Percentiles rank a stretch among this genome's conserved stretches.
Conservation (phyloP, 306 rosid genomes). For the Cotoneaster glaucophyllus region DNA sequence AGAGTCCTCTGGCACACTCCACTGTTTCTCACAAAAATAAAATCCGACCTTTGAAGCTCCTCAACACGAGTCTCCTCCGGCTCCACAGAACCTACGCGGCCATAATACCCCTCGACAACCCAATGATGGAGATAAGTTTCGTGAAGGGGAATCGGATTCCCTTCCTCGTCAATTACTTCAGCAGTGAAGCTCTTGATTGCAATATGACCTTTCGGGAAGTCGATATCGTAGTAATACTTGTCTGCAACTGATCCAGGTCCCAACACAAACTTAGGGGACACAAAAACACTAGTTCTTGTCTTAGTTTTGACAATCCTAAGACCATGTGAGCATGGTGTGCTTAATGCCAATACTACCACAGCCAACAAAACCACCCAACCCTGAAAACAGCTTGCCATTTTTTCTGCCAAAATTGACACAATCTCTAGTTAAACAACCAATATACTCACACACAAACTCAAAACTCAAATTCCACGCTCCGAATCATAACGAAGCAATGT, state of each 20-base stretch:
- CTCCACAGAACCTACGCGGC: conserved; percentile 11
- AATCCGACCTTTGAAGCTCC: conserved; percentile 6
- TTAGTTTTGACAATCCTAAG: conserved; percentile 14
- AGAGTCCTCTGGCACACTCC: conserved; percentile 43
- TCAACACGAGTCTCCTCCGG: conserved; percentile 7
- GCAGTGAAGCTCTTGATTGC: conserved; percentile 53
- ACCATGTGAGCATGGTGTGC: conserved; percentile 25
- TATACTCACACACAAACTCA: not conserved
- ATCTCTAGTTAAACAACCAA: not conserved
- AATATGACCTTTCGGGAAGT: conserved; percentile 69
- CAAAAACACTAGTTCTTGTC: conserved; percentile 33
- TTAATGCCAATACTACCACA: conserved; percentile 22
- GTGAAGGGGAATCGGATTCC: conserved; percentile 52
- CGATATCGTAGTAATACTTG: conserved; percentile 25
- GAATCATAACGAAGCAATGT: too few relatives aligned
- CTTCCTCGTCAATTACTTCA: conserved; percentile 63
- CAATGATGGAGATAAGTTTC: conserved; percentile 84
- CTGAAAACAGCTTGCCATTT: conserved; percentile 25
- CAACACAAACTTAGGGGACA: conserved; percentile 54
- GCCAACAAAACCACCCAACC: conserved; percentile 15
- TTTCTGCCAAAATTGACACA: conserved; percentile 17
- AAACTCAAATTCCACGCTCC: not conserved
- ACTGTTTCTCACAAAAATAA: conserved; percentile 18
- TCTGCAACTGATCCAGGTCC: conserved; percentile 59
- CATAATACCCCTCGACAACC: conserved; percentile 23